These are phyloP conservation scores for Cymbidium sinense DNA, from an alignment of 106 monocot species.

Conservation along the genomic window DNA sequence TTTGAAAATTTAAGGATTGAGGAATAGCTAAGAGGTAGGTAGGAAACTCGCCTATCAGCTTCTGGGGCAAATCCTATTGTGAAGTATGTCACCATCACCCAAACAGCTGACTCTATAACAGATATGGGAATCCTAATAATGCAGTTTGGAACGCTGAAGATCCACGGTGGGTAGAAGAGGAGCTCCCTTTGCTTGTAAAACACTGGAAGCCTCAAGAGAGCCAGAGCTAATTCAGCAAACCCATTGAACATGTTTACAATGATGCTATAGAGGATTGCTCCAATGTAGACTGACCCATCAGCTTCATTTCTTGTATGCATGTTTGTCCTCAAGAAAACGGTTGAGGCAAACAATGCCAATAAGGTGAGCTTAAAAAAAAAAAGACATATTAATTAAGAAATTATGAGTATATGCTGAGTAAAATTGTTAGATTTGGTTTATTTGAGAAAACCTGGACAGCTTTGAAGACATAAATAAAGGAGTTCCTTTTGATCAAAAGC, in stretches of 20 bases:
- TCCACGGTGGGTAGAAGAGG: conserved; percentile 62
- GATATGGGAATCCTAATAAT: conserved; percentile 64
- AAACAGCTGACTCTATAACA: conserved; percentile 50
- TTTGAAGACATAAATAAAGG: conserved; percentile 74
- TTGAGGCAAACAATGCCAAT: conserved; percentile 48
- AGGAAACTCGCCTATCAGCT: conserved; percentile 33
- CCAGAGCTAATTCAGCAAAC: conserved; percentile 48
- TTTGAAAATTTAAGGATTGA: background rate
- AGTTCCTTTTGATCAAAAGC: conserved; percentile 78
- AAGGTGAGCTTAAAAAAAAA: conserved; percentile 34
- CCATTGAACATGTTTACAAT: conserved; percentile 70
- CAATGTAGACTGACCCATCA: conserved; percentile 51
- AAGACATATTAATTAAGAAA: background rate
- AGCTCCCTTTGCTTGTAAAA: conserved; percentile 79
- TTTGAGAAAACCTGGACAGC: conserved; percentile 43
- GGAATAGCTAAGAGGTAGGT: background rate
- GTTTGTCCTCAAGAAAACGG: conserved; percentile 57
- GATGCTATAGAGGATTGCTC: conserved; percentile 51
- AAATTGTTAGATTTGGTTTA: background rate
- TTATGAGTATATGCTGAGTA: background rate
- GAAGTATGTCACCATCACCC: conserved; percentile 62
- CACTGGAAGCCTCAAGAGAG: conserved; percentile 57
- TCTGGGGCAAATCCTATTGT: conserved; percentile 70
- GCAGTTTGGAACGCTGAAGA: conserved; percentile 50
- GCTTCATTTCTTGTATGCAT: conserved; percentile 22